A percentile compares a stretch with the other conserved stretches of the same genome.
These are phyloP conservation scores for Blastobotrys indianensis DNA, from an alignment of 1,139 yeast species.

Conservation along the genomic window DNA sequence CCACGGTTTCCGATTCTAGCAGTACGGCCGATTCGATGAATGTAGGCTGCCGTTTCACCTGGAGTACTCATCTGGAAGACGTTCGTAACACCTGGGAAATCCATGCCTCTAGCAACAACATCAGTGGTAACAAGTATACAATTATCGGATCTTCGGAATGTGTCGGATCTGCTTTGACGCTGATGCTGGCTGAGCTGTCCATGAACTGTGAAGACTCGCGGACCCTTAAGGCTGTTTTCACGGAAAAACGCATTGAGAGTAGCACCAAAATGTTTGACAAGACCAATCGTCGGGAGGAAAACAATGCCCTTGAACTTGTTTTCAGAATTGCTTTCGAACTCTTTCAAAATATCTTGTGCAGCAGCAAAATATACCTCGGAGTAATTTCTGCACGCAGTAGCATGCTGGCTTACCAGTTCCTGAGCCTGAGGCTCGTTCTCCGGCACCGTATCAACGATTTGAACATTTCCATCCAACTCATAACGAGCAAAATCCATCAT, in stretches of 20 bases:
- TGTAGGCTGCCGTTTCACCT: slow-evolving; percentile 65
- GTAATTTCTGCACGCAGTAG: slow-evolving; percentile 45
- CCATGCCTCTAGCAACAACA: slow-evolving; percentile 96
- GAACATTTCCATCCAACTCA: slow-evolving; percentile 55
- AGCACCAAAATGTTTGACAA: slow-evolving; percentile 52
- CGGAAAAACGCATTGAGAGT: slow-evolving; percentile 28
- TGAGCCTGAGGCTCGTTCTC: slow-evolving; percentile 71
- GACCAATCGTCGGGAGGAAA: slow-evolving; percentile 71
- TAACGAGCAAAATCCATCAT: slow-evolving; percentile 61
- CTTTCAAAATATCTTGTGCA: slow-evolving; percentile 24
- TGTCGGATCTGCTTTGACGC: slow-evolving; percentile 53
- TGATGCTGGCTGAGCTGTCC: slow-evolving; percentile 65
- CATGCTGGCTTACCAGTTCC: slow-evolving; percentile 66
- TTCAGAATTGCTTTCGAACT: slow-evolving; percentile 27
- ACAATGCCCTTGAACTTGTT: slow-evolving; percentile 66
- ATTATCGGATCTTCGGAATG: slow-evolving; percentile 45
- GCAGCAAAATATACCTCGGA: slow-evolving; percentile 34
- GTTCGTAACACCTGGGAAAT: slow-evolving; percentile 77
- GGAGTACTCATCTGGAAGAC: slow-evolving; percentile 81
- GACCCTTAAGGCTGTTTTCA: slow-evolving; percentile 9
- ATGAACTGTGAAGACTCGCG: slow-evolving; percentile 41
- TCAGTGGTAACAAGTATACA: slow-evolving; percentile 78
- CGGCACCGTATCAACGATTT: slow-evolving; percentile 70
- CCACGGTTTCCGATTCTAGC: slow-evolving; percentile 91
- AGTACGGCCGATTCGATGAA: slow-evolving; percentile 94